phyloP scores from a whole-genome alignment of 495 filamentous ascomycete species.

The Astrothelium macrocarpum region DNA sequence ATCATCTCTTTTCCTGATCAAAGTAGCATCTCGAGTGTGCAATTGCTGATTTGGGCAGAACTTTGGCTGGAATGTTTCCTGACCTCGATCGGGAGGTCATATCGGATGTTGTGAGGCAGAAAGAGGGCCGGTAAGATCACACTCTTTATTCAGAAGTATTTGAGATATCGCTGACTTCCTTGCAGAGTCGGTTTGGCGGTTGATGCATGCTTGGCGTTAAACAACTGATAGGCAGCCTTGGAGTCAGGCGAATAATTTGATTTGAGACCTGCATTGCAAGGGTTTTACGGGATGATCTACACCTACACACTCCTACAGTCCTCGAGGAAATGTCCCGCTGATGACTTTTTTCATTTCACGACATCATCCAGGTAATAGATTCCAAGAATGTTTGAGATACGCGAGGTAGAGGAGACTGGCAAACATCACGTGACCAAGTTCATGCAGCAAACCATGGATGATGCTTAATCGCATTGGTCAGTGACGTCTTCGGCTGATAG shows the following conservation, averaged over 20 bases:
- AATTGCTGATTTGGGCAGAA: constrained; percentile 33
- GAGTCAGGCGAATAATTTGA: not conserved
- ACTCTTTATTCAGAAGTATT: constrained; percentile 9
- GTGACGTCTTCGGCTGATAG: not conserved
- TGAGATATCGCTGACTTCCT: constrained; percentile 14
- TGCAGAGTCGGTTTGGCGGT: constrained; percentile 77
- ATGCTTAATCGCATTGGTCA: not conserved
- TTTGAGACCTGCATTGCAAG: not conserved
- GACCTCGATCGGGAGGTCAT: constrained; percentile 84
- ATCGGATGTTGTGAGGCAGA: constrained; percentile 84
- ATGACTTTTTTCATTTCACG: not conserved
- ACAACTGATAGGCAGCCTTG: not conserved
- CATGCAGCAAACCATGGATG: not conserved
- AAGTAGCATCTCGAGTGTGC: not conserved
- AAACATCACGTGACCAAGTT: not conserved
- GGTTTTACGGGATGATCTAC: not conserved
- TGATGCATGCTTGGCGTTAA: constrained; percentile 82
- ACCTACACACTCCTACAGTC: not conserved
- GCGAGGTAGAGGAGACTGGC: no score
- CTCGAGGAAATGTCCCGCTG: not conserved
- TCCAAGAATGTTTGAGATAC: not conserved
- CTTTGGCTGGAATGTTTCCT: constrained; percentile 85
- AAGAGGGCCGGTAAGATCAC: constrained; percentile 69
- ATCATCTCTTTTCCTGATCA: constrained; percentile 14
- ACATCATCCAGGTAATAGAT: not conserved